Evolutionary conservation across 2,329 filamentous ascomycete genomes (phyloP).

Genomic region (Diaporthe vexans): DNA sequence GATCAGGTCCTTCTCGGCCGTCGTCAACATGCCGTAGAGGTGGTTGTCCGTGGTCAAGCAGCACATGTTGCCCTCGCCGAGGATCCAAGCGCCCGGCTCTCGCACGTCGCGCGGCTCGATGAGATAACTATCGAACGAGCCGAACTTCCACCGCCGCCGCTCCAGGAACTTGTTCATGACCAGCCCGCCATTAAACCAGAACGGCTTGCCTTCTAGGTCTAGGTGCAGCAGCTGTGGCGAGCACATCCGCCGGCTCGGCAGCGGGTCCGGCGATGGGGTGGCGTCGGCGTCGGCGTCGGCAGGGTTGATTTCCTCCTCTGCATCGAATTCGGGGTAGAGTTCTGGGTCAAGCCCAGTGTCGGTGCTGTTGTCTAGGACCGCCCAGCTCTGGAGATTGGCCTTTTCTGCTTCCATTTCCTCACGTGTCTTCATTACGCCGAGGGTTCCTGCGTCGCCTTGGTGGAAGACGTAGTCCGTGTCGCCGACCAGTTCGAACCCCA

Average conservation of each 20-base stretch:
- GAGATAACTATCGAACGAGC: slow-evolving; percentile 53
- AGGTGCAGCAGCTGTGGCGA: slow-evolving; percentile 61
- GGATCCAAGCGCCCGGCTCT: slow-evolving; percentile 50
- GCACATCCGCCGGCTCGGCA: slow-evolving; percentile 54
- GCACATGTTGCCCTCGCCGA: slow-evolving; percentile 53
- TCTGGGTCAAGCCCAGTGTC: slow-evolving; percentile 6
- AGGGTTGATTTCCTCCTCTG: slow-evolving; percentile 20
- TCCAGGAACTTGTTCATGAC: slow-evolving; percentile 58
- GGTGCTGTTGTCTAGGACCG: slow-evolving; percentile 22
- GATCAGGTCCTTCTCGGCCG: slow-evolving; percentile 47
- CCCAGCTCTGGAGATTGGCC: slow-evolving; percentile 19
- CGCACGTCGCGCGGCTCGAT: slow-evolving; percentile 48
- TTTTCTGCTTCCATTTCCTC: slow-evolving; percentile 37
- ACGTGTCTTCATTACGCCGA: slow-evolving; percentile 48
- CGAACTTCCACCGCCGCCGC: slow-evolving; percentile 51
- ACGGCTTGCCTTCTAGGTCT: slow-evolving; percentile 54
- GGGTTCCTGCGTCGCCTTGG: slow-evolving; percentile 53
- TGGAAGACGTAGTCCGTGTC: slow-evolving; percentile 60
- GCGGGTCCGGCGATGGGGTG: slow-evolving; percentile 32
- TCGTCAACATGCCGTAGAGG: slow-evolving; percentile 45
- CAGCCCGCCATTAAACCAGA: slow-evolving; percentile 64
- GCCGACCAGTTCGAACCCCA: slow-evolving; percentile 61
- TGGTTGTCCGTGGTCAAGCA: slow-evolving; percentile 50
- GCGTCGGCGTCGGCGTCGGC: slow-evolving; percentile 38
- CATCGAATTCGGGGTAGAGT: slow-evolving; percentile 10